Evolutionary conservation across 208 protist genomes (phyloP).

Genomic region (Trypanosoma avium): DNA sequence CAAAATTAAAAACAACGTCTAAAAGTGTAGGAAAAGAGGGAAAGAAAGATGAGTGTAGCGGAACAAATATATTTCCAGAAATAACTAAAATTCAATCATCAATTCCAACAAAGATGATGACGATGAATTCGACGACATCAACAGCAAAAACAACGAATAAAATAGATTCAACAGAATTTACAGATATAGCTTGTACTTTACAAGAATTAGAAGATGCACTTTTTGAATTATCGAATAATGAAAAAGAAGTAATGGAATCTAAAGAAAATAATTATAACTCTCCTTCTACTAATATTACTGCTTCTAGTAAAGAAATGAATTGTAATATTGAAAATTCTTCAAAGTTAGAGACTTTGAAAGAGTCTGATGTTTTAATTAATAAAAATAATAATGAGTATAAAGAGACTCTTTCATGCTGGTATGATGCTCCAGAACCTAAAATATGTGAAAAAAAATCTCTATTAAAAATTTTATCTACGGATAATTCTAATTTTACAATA

Average conservation of each 20-base stretch:
- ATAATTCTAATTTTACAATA: constrained; percentile 10
- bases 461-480: constrained; percentile 1
- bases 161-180: background rate
- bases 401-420: constrained; percentile 10
- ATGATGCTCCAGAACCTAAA: constrained; percentile 1
- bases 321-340: background rate
- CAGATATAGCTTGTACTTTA: constrained; percentile 72
- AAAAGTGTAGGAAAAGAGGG: background rate
- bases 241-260: background rate
- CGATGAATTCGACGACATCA: too few species aligned
- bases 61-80: too few species aligned
- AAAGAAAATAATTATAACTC: background rate
- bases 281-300: too few species aligned
- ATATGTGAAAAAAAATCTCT: background rate
- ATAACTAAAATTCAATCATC: too few species aligned
- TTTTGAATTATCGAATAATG: constrained; percentile 31
- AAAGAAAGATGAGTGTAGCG: background rate
- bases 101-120: too few species aligned
- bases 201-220: constrained; percentile 77
- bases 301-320: too few species aligned
- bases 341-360: background rate
- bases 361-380: background rate
- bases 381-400: background rate
- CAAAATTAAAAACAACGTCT: constrained; percentile 4
- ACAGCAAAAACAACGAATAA: too few species aligned